These are phyloP conservation scores for Mychonastes homosphaera DNA, from an alignment of 139 green algal species.

Conservation along the genomic window DNA sequence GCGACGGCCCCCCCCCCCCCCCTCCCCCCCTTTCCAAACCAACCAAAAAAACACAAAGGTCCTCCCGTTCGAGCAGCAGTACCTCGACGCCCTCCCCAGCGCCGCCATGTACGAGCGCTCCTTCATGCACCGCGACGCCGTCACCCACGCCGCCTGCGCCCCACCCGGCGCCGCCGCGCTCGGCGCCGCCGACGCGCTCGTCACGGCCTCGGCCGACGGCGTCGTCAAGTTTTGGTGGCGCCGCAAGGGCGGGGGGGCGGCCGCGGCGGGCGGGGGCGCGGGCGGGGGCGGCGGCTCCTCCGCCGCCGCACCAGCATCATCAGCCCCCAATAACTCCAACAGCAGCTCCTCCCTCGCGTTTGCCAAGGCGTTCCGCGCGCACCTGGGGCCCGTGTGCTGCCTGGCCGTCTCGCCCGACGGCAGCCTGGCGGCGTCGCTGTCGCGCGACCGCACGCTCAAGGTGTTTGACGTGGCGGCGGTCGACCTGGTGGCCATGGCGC, in stretches of 20 bases:
- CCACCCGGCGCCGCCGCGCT: conserved; percentile 12
- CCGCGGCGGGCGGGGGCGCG: no score
- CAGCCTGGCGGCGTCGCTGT: conserved; percentile 50
- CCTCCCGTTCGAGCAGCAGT: conserved; percentile 63
- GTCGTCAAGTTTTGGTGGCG: conserved; percentile 99
- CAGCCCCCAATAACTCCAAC: no score
- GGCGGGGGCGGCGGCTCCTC: no score
- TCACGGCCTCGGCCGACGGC: conserved; percentile 74
- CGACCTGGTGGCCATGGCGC: conserved; percentile 96
- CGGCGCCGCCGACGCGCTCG: conserved; percentile 54
- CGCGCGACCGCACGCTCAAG: conserved; percentile 62
- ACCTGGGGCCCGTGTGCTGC: conserved; percentile 56
- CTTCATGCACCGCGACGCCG: conserved; percentile 95
- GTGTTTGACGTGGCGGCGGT: conserved; percentile 93
- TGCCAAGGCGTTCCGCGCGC: conserved; percentile 55
- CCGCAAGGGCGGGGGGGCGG: conserved; percentile 44
- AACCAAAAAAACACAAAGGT: conserved; percentile 28
- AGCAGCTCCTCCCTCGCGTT: no score
- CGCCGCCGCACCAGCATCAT: no score
- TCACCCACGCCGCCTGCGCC: conserved; percentile 64
- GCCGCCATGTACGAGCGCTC: conserved; percentile 89
- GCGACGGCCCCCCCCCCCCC: neutral
- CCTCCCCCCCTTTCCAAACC: neutral
- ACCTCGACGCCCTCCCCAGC: conserved; percentile 58
- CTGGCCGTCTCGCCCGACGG: conserved; percentile 48